These are phyloP conservation scores for Talaromyces sp. DNA, from an alignment of 2,329 filamentous ascomycete species.

Conservation along the genomic window DNA sequence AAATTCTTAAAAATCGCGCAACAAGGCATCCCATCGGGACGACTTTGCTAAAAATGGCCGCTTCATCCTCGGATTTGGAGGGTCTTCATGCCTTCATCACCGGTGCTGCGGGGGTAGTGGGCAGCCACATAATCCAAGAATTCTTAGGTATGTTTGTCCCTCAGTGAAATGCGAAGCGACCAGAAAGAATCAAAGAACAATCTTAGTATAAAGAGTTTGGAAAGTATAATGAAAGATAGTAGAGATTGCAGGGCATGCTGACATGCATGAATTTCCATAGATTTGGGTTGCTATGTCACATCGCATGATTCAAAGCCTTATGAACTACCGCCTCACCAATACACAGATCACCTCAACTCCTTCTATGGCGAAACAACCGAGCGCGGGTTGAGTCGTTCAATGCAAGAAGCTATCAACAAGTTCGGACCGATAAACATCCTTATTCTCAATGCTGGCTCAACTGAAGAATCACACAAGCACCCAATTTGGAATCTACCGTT, in stretches of 20 bases:
- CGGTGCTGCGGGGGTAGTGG: constrained; percentile 52
- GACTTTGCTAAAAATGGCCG: not conserved
- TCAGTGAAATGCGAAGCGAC: not conserved
- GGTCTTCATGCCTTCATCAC: constrained; percentile 53
- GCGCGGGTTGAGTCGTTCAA: constrained; percentile 19
- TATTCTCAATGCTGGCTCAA: constrained; percentile 52
- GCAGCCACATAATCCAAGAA: constrained; percentile 48
- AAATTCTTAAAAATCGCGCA: too few relatives aligned
- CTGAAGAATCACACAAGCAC: constrained; percentile 47
- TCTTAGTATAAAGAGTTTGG: not conserved
- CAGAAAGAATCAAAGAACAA: too few relatives aligned
- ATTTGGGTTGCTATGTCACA: constrained; percentile 53
- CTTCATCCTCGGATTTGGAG: constrained; percentile 34
- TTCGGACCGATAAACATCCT: constrained; percentile 53
- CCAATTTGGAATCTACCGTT: constrained; percentile 53
- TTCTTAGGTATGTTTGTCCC: constrained; percentile 46
- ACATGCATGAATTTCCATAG: constrained; percentile 29
- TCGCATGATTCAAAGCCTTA: constrained; percentile 48
- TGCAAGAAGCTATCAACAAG: constrained; percentile 40
- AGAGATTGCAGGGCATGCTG: not conserved
- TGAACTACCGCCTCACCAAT: constrained; percentile 24
- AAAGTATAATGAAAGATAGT: constrained; percentile 1
- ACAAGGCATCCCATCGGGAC: not conserved
- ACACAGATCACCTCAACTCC: constrained; percentile 37
- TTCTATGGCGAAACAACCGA: constrained; percentile 3